Evolutionary conservation across 208 protist species (phyloP).

Genomic region (Wallacemonas collosoma): DNA sequence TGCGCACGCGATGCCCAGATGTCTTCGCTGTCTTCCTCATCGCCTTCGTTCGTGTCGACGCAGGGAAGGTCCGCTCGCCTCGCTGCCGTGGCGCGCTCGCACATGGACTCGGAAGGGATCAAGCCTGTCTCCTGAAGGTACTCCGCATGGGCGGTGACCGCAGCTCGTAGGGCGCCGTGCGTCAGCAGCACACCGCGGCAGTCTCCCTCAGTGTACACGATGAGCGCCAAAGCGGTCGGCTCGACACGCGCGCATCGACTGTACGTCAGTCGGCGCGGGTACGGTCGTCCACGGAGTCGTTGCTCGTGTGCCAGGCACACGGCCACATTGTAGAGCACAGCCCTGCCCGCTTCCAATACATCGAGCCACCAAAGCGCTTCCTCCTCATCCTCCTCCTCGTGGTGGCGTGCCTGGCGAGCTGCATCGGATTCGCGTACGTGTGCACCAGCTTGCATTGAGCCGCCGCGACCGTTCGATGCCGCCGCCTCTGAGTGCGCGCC

Average conservation of each 20-base stretch:
- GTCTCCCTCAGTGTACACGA: slow-evolving; percentile 84
- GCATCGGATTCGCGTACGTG: no score
- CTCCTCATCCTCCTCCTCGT: slow-evolving; percentile 7
- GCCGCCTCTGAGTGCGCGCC: not conserved
- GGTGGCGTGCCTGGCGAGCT: no score
- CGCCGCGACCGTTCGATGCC: no score
- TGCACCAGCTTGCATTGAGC: no score
- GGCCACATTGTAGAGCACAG: not conserved
- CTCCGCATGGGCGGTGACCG: slow-evolving; percentile 38
- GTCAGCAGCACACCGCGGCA: slow-evolving; percentile 84
- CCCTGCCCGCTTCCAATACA: slow-evolving; percentile 24
- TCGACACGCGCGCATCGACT: slow-evolving; percentile 28
- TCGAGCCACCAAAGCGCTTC: slow-evolving; percentile 68
- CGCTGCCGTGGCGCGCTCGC: not conserved
- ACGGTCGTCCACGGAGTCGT: not conserved
- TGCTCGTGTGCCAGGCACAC: slow-evolving; percentile 2
- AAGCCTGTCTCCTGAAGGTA: slow-evolving; percentile 21
- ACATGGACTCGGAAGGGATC: not conserved
- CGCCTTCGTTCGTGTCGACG: slow-evolving; percentile 2
- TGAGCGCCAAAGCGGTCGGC: slow-evolving; percentile 52
- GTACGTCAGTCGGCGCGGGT: slow-evolving; percentile 3
- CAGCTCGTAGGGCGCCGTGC: slow-evolving; percentile 61
- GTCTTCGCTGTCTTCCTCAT: not conserved
- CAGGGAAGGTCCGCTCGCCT: not conserved
- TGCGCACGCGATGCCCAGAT: no score